Evolutionary conservation across 306 rosid genomes (phyloP), one percentile per base, ranked within the genome.

Genomic region (Sesbania bispinosa): DNA sequence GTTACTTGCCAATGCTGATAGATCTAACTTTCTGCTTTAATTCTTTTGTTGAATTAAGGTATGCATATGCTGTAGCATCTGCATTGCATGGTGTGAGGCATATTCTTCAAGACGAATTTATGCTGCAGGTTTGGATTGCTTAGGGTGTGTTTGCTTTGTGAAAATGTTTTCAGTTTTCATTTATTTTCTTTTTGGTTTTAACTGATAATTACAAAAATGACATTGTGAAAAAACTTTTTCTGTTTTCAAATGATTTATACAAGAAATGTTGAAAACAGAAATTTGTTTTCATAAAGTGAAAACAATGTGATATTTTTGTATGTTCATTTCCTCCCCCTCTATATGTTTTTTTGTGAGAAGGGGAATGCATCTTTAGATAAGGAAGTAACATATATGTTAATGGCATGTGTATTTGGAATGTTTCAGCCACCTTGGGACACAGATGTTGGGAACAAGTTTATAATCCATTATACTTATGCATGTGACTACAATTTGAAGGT

Each of bases 391-490:
- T 8, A 18, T 16, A 20, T 50, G 36, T 67, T 71, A 55, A 63
- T 71, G 52, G 65, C 67, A 24, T 23, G 19, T 51, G 13, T 61
- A 26, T n/a, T 35, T 78, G 51, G 26, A 52, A 23, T 21, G 50
- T 39, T 82, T 62, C 96, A 90, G 96, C 96, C 96, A 75, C 96
- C 96, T 3, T 90, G 92, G 94, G 96, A 90, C 73, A 53, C 77
- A 26, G 69, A 82, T 38, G 85, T 84, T 4, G 88, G 86, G 39
- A 78, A 78, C 58, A 88, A 46, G 15, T 84, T 76, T 60, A 88
- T 90, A 64, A 81, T 88, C 59, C 96, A 90, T 78, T 90, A 80
- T 86, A 90, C 93, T 11, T 88, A 90, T 27, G 88, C 88, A 67
- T 90, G 96, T 58, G 93, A 90, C 72, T 90, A 86, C 77, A 86